Evolutionary conservation across 192 early-diverging fungal genomes (phyloP).

Genomic region (Podochytrium sp.): DNA sequence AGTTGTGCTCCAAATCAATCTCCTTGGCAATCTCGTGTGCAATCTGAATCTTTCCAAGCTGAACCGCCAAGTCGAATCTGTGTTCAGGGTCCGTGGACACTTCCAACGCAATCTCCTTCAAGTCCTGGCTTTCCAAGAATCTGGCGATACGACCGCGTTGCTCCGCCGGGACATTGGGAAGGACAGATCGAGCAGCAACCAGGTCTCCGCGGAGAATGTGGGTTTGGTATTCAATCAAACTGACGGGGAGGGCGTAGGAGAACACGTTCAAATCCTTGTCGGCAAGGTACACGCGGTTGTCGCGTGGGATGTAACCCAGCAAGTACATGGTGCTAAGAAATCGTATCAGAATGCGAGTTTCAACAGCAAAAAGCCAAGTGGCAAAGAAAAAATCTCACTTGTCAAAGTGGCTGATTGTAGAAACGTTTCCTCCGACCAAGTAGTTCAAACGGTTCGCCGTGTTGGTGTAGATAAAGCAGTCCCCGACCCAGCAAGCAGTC

Average conservation of each 20-base stretch:
- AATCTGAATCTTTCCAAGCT: constrained; percentile 79
- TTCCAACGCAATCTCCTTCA: constrained; percentile 89
- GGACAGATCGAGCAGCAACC: constrained; percentile 74
- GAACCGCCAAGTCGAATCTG: constrained; percentile 92
- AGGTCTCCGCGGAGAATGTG: constrained; percentile 94
- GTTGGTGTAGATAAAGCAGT: constrained; percentile 99
- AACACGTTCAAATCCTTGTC: constrained; percentile 93
- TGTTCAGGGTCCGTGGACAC: constrained; percentile 97
- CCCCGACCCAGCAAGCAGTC: constrained; percentile 97
- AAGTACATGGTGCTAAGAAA: constrained; percentile 78
- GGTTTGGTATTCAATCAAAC: constrained; percentile 98
- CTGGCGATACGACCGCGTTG: constrained; percentile 91
- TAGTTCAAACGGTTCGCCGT: constrained; percentile 91
- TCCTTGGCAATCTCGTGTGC: constrained; percentile 87
- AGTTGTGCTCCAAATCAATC: constrained; percentile 85
- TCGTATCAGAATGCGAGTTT: constrained; percentile 9
- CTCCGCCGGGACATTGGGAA: constrained; percentile 85
- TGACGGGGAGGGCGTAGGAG: constrained; percentile 89
- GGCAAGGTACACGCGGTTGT: constrained; percentile 91
- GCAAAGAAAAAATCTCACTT: constrained; percentile 51
- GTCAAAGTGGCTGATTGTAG: constrained; percentile 97
- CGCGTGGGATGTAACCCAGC: constrained; percentile 90
- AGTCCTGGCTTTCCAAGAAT: constrained; percentile 92
- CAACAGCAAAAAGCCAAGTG: not conserved
- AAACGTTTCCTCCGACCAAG: constrained; percentile 90